Evolutionary conservation across 2,329 filamentous ascomycete species (phyloP), one percentile per base, ranked within the genome.

Genomic region (Epichloe baconii): DNA sequence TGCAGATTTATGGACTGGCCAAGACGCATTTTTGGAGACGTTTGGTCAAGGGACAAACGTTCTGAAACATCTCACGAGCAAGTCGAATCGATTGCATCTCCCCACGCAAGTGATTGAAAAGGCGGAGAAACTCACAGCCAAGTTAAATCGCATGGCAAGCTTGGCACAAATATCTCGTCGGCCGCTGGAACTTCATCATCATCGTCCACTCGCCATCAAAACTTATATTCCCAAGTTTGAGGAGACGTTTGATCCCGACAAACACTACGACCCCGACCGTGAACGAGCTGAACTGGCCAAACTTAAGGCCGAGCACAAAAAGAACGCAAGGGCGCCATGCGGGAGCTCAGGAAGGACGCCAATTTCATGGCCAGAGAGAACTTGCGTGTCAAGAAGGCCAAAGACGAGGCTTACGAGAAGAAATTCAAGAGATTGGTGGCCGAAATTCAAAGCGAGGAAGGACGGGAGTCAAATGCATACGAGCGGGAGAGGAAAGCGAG

Each of bases 361-460:
- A 88, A 86, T 67, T 97, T 98, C 64, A 82, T 97, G 72, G 88
- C 89, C 36, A 78, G 91, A 59, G 90, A 96, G 77, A 86, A 87
- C 68, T 75, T 98, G 62, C 79, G 81, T 61, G 77, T 94, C 73
- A 97, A 97, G 82, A 95, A 90, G 77, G 86, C 87, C 72, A 84
- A 82, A 72, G 93, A 97, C 73, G 81, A 80, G 52, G 89, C 87
- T 57, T 97, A 98, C 75, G 91, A 97, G 75, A 87, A 86, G 76
- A 97, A 97, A 78, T 95, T 91, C 74, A 87, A 85, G 76, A 80
- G 85, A 57, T 75, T 98, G 54, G 82, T 97, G 59, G 87, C 90
- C 10, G 90, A 96, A 77, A 96, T 98, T 61, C 91, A 98, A 71
- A 88, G 85, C 58, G 86, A 95, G 71, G 93, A 96, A 68, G 91